Conservation (phyloP, 2,329 filamentous ascomycete genomes). For the Sarocladium oryzae region DNA sequence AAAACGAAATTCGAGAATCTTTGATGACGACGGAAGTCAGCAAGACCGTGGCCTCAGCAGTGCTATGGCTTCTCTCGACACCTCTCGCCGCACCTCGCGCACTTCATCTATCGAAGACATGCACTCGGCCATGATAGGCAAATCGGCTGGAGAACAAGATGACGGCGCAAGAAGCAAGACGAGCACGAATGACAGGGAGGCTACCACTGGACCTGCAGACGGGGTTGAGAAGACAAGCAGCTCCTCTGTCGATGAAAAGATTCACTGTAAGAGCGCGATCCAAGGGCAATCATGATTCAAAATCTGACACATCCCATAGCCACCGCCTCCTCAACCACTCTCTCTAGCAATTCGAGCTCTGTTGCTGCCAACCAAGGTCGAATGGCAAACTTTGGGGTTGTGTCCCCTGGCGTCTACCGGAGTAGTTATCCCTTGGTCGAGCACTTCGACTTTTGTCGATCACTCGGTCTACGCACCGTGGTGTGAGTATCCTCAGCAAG, state of each 20-base stretch:
- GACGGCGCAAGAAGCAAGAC: neutral
- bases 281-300: neutral
- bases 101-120: slow-evolving; percentile 23
- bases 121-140: neutral
- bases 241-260: neutral
- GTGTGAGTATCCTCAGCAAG: slow-evolving; percentile 48
- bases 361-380: slow-evolving; percentile 15
- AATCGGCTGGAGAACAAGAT: neutral
- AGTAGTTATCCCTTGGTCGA: slow-evolving; percentile 70
- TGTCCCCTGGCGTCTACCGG: slow-evolving; percentile 69
- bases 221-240: neutral
- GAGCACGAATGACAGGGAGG: neutral
- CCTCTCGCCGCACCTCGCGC: slow-evolving; percentile 22
- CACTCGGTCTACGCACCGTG: slow-evolving; percentile 69
- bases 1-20: slow-evolving; percentile 19
- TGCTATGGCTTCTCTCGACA: slow-evolving; percentile 7
- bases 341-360: neutral
- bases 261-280: neutral
- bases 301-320: neutral
- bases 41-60: slow-evolving; percentile 11
- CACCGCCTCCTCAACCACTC: neutral
- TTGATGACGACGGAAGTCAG: slow-evolving; percentile 16
- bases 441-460: slow-evolving; percentile 64
- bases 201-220: neutral
- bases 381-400: slow-evolving; percentile 70